These are phyloP conservation scores for Paraconiothyrium sp. DNA, from an alignment of 2,329 filamentous ascomycete species.

Conservation along the genomic window DNA sequence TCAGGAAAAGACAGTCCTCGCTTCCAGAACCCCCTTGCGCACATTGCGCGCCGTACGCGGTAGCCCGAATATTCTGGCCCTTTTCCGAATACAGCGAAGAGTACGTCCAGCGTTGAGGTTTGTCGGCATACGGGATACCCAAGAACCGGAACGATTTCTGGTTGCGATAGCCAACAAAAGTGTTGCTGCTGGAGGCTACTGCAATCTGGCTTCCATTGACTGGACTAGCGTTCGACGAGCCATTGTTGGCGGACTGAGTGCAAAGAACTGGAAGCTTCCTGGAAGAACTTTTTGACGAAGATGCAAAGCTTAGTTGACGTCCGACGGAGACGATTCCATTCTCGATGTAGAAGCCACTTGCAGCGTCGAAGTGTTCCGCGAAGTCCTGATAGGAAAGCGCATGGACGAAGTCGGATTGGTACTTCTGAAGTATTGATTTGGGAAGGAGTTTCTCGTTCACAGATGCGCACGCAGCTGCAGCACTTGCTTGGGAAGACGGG, in stretches of 20 bases:
- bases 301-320: slow-evolving; percentile 47
- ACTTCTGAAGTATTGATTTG: slow-evolving; percentile 51
- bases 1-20: slow-evolving; percentile 61
- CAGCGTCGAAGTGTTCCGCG: slow-evolving; percentile 47
- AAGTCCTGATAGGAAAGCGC: slow-evolving; percentile 59
- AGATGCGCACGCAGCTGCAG: slow-evolving; percentile 55
- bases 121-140: slow-evolving; percentile 59
- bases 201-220: slow-evolving; percentile 46
- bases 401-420: slow-evolving; percentile 57
- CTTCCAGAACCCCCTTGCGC: slow-evolving; percentile 51
- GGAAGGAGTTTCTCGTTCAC: slow-evolving; percentile 61
- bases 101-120: slow-evolving; percentile 56
- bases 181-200: slow-evolving; percentile 56
- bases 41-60: slow-evolving; percentile 57
- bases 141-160: slow-evolving; percentile 60
- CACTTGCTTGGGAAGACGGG: slow-evolving; percentile 49
- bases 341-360: slow-evolving; percentile 56
- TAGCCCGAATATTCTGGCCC: slow-evolving; percentile 58
- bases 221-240: slow-evolving; percentile 32
- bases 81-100: slow-evolving; percentile 57
- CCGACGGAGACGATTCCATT: slow-evolving; percentile 52
- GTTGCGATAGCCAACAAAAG: slow-evolving; percentile 62
- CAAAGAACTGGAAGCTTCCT: slow-evolving; percentile 60
- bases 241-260: slow-evolving; percentile 58
- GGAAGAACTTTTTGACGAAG: slow-evolving; percentile 30